A percentile compares a stretch with the other conserved stretches of the same genome.
These are phyloP conservation scores for Castanea mollissima DNA, from an alignment of 306 rosid species.

Conservation along the genomic window DNA sequence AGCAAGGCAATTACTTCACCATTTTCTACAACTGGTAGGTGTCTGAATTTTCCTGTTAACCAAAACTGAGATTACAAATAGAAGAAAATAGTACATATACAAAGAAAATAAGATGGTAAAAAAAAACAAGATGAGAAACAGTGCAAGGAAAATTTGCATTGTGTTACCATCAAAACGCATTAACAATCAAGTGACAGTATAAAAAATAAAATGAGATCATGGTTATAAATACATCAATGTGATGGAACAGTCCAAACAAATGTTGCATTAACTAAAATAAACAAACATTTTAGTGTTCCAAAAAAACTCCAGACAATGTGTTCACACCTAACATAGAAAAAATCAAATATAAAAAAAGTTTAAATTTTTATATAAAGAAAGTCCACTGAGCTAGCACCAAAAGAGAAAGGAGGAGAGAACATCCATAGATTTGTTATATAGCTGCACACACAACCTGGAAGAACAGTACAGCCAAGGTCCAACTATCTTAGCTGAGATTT, in stretches of 20 bases:
- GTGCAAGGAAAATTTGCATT: neutral
- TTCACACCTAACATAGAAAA: neutral
- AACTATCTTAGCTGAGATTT: neutral
- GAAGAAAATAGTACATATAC: constrained; percentile 2
- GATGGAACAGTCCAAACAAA: neutral
- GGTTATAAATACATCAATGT: neutral
- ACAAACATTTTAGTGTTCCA: neutral
- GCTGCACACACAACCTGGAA: neutral
- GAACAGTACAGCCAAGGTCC: neutral
- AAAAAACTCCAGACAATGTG: neutral
- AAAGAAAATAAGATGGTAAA: neutral
- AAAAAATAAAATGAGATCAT: neutral
- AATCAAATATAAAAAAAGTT: neutral
- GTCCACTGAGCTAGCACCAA: neutral
- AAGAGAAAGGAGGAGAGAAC: neutral
- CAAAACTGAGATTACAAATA: constrained; percentile 8
- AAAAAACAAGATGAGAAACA: neutral
- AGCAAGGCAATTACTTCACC: constrained; percentile 93
- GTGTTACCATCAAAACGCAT: neutral
- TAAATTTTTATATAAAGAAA: neutral
- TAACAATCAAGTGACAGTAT: neutral
- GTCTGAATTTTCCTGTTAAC: constrained; percentile 87
- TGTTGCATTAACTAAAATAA: neutral
- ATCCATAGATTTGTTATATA: neutral
- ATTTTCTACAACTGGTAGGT: constrained; percentile 95